A percentile compares a stretch with the other conserved stretches of the same genome.
Conservation (phyloP, 176 grass and related monocot species). For the Eleusine indica region DNA sequence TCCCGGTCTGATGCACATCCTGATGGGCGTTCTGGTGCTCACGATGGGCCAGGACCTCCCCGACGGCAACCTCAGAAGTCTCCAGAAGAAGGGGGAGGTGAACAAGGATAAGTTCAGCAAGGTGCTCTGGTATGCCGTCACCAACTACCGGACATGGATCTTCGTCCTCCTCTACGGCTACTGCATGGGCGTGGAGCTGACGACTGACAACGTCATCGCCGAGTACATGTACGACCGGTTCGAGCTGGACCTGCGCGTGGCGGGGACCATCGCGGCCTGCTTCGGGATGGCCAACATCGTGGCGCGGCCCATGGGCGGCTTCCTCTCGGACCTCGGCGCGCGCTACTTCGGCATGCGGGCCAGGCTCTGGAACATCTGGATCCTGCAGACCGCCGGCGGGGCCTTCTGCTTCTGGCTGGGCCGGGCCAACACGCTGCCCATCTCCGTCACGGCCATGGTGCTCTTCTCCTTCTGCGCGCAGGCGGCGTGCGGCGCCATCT, state of each 20-base stretch:
- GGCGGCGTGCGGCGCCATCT: conserved; percentile 77
- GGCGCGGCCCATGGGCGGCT: conserved; percentile 60
- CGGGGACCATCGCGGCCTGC: conserved; percentile 80
- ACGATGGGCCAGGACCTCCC: conserved; percentile 85
- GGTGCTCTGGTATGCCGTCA: conserved; percentile 67
- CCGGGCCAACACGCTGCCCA: conserved; percentile 44
- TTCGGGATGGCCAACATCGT: conserved; percentile 94
- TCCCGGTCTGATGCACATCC: conserved; percentile 57
- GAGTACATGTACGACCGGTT: conserved; percentile 87
- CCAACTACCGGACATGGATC: conserved; percentile 89
- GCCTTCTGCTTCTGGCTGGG: conserved; percentile 77
- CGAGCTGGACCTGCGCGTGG: conserved; percentile 68
- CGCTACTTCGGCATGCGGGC: conserved; percentile 74
- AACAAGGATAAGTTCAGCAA: conserved; percentile 79
- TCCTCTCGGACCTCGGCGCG: conserved; percentile 62
- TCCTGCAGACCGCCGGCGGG: conserved; percentile 83
- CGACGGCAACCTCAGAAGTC: conserved; percentile 64
- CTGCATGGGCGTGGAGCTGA: conserved; percentile 90
- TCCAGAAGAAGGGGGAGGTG: conserved; percentile 68
- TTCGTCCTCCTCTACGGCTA: conserved; percentile 94
- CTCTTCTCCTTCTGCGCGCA: conserved; percentile 85
- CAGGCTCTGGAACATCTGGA: conserved; percentile 87
- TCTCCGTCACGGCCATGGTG: conserved; percentile 71
- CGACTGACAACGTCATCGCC: conserved; percentile 87
- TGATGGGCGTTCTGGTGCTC: conserved; percentile 72